These are phyloP conservation scores for Ophiosphaerella herpotricha DNA, from an alignment of 2,329 filamentous ascomycete species.

Conservation along the genomic window DNA sequence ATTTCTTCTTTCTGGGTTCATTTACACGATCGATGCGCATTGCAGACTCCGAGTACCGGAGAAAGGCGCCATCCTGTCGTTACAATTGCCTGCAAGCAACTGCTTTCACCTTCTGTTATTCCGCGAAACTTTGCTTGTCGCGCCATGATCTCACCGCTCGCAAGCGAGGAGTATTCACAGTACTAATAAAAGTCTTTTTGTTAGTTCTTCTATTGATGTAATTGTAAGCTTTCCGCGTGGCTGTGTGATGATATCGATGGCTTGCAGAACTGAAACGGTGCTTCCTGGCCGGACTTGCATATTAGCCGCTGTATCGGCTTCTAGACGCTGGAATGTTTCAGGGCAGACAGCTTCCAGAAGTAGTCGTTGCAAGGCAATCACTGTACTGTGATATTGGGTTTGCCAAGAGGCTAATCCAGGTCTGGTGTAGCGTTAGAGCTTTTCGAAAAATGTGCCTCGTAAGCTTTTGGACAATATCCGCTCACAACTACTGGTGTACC, in stretches of 20 bases:
- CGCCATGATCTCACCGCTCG: no score
- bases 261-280: constrained; percentile 26
- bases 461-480: constrained; percentile 16
- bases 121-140: no score
- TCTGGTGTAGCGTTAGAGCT: constrained; percentile 18
- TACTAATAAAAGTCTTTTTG: constrained; percentile 2
- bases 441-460: constrained; percentile 19
- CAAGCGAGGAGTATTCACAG: no score
- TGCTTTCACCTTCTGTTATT: constrained; percentile 12
- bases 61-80: constrained; percentile 37
- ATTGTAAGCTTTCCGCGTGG: constrained; percentile 1
- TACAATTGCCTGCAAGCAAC: constrained; percentile 27
- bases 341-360: constrained; percentile 21
- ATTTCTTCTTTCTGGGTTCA: constrained; percentile 15
- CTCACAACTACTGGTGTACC: constrained; percentile 11
- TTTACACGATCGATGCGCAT: constrained; percentile 31
- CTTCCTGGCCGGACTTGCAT: constrained; percentile 17
- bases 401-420: constrained; percentile 1
- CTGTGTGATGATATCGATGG: constrained; percentile 18
- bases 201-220: neutral
- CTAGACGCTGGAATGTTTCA: constrained; percentile 31
- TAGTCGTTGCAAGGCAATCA: constrained; percentile 13
- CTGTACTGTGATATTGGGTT: constrained; percentile 11
- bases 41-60: constrained; percentile 26
- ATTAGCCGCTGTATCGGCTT: constrained; percentile 19